phyloP scores from a whole-genome alignment of 257 asterid genomes.

The Solanum habrochaites region DNA sequence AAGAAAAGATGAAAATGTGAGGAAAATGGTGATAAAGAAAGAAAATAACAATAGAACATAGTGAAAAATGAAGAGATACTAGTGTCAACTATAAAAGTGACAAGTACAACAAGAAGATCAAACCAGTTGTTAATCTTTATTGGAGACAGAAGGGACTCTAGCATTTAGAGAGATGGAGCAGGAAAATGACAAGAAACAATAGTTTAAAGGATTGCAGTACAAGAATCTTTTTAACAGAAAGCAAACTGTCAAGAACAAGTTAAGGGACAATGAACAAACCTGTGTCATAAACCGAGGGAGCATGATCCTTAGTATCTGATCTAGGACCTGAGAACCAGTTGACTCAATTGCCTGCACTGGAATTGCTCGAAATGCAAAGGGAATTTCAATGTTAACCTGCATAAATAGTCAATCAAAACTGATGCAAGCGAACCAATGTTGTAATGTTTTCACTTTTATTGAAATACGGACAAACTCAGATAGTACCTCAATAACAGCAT shows the following conservation, averaged over 20 bases:
- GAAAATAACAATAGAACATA: neutral
- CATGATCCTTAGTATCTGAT: constrained; percentile 73
- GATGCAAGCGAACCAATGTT: neutral
- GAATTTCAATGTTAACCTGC: constrained; percentile 87
- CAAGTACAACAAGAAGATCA: neutral
- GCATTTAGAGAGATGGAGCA: neutral
- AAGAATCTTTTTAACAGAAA: neutral
- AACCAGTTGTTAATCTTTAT: neutral
- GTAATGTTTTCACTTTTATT: neutral
- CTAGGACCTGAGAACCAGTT: constrained; percentile 82
- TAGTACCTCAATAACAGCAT: constrained; percentile 79
- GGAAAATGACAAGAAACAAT: neutral
- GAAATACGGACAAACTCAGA: neutral
- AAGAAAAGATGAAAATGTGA: neutral
- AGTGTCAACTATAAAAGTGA: neutral
- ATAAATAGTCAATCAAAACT: neutral
- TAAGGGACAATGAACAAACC: constrained; percentile 25
- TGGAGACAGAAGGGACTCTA: neutral
- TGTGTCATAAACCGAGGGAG: constrained; percentile 94
- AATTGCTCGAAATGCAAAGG: constrained; percentile 83
- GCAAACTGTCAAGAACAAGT: neutral
- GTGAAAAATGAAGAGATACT: neutral
- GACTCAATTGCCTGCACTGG: constrained; percentile 55
- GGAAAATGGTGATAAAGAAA: neutral
- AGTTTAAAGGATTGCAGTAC: neutral